Conservation (phyloP, 495 filamentous ascomycete species). For the Neurospora pannonica region DNA sequence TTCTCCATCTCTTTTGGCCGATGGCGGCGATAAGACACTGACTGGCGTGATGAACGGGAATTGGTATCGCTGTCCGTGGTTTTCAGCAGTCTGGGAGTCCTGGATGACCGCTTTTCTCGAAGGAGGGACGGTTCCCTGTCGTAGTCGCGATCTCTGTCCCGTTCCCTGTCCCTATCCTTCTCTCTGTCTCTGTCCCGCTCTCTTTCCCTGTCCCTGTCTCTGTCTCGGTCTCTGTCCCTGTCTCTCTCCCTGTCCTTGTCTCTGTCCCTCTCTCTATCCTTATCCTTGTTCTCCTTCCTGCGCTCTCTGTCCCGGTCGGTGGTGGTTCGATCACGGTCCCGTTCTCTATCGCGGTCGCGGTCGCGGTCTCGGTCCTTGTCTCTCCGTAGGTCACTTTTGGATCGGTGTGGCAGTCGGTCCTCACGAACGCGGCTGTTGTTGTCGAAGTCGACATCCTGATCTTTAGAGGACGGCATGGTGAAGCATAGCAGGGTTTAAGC, state of each 20-base stretch:
- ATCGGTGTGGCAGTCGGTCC: slow-evolving; percentile 22
- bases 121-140: slow-evolving; percentile 8
- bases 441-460: slow-evolving; percentile 28
- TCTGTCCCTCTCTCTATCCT: slow-evolving; percentile 5
- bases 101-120: slow-evolving; percentile 21
- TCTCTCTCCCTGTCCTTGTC: slow-evolving; percentile 1
- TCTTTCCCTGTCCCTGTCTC: slow-evolving; percentile 7
- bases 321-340: slow-evolving; percentile 1
- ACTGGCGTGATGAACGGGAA: slow-evolving; percentile 8
- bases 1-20: slow-evolving; percentile 32
- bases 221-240: slow-evolving; percentile 7
- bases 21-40: slow-evolving; percentile 30
- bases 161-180: slow-evolving; percentile 8
- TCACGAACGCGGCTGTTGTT: slow-evolving; percentile 32
- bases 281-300: slow-evolving; percentile 10
- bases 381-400: slow-evolving; percentile 18
- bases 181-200: not conserved
- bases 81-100: slow-evolving; percentile 25
- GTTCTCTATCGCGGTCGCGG: slow-evolving; percentile 15
- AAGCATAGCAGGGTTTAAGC: slow-evolving; percentile 27
- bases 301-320: slow-evolving; percentile 9
- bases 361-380: slow-evolving; percentile 22
- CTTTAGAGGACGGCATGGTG: slow-evolving; percentile 37
- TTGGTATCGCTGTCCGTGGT: slow-evolving; percentile 27
- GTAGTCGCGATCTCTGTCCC: not conserved